phyloP scores from a whole-genome alignment of 768 basidiomycete species.

The Naganishia antarctica region DNA sequence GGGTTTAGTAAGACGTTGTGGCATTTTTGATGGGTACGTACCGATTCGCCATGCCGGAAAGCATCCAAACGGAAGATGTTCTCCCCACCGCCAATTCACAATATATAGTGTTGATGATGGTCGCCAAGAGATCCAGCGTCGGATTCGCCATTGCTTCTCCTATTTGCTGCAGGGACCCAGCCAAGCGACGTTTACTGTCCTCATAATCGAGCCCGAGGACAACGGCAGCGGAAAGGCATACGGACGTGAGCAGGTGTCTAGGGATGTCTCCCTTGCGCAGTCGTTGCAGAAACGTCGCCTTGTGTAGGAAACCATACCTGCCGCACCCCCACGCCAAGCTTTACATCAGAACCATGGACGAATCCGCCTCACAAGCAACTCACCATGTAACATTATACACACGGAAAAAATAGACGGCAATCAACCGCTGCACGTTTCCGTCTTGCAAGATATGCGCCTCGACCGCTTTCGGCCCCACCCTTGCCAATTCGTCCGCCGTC shows the following conservation, averaged over 20 bases:
- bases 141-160: constrained; percentile 1
- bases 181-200: not conserved
- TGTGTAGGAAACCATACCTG: constrained; percentile 6
- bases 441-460: not conserved
- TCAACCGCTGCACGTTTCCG: constrained; percentile 7
- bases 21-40: not conserved
- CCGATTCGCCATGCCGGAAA: constrained; percentile 16
- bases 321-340: not conserved
- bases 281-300: constrained; percentile 9
- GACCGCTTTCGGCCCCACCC: not conserved
- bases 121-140: constrained; percentile 17
- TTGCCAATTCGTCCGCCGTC: constrained; percentile 4
- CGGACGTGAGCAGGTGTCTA: not conserved
- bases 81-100: constrained; percentile 17
- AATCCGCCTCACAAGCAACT: not conserved
- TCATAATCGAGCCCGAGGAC: constrained; percentile 1
- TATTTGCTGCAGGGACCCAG: not conserved
- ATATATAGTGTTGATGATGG: constrained; percentile 17
- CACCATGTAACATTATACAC: constrained; percentile 4
- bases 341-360: not conserved
- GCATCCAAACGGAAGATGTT: constrained; percentile 4
- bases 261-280: constrained; percentile 13
- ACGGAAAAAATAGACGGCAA: constrained; percentile 9
- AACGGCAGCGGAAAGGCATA: not conserved
- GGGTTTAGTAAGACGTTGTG: not conserved